Evolutionary conservation across 2,329 filamentous ascomycete genomes (phyloP), one percentile per base, ranked within the genome.

Genomic region (Botryotinia convoluta): DNA sequence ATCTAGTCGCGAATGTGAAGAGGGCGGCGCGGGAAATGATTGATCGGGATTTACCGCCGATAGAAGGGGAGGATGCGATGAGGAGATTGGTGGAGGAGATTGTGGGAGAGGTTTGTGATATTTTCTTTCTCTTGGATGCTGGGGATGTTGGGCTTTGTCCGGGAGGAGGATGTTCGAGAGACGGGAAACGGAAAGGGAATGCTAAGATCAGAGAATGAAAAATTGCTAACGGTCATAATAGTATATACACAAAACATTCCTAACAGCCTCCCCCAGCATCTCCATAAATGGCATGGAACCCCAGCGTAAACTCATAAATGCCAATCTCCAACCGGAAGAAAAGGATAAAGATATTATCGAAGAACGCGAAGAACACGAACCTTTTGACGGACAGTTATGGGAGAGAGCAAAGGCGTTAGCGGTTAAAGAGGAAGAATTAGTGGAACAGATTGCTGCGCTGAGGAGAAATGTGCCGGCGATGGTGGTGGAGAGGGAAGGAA

Each of bases 1-100:
- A 91, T 82, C 87, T 95, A 42, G 86, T 92, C 78, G 83, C 86
- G 76, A 93, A 93, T 79, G 88, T 93, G 75, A 89, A 90, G 79
- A 86, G 86, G 81, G 90, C 90, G 73, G 92, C 92, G 18, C 86
- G 87, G 62, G 87, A 88, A 78, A 91, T 90, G 80, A 87, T 95
- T 74, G 86, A 90, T 81, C 86, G 88, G 77, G 89, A 89, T 69
- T 89, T 95, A 72, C 92, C 92, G 37, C 88, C 89, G 0, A 87
- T 90, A 45, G 88, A 89, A 60, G 84, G 81, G 74, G 87, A 88
- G 74, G 89, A 91, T 79, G 86, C 87, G 74, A 81, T 91, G 78
- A 84, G 89, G 72, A 84, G 84, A 74, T 84, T 86, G 68, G 90
- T 92, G 35, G 89, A 91, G 77, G 82, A 84, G 75, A 84, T 90